Evolutionary conservation across 192 early-diverging fungal genomes (phyloP), one percentile per base, ranked within the genome.

Genomic region (Thoreauomyces humboldtii): DNA sequence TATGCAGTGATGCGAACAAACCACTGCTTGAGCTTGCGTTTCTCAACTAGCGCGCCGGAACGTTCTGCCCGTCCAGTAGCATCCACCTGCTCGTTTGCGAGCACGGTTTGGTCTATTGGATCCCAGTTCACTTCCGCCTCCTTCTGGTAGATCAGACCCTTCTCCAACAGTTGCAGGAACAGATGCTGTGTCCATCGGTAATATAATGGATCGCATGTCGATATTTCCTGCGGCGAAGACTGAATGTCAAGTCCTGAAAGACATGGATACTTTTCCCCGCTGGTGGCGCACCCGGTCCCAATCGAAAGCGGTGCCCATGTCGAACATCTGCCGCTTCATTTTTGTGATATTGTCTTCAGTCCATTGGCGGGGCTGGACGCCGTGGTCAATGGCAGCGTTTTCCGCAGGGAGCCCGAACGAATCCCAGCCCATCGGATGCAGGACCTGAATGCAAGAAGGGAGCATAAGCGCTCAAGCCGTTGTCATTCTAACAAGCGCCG

Each of bases 331-430:
- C 9, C 61, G 61, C 61, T 91, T 91, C 96, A 98, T 96, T 3
- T 67, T 50, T 2, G 25, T 73, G 47, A 98, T 98, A 67, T 98
- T 98, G 15, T 73, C 61, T 5, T 71, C 53, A 0, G 95, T 96
- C 95, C 95, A 98, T 28, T 83, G 77, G 25, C 70, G 73, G 1
- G 95, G 94, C 29, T 85, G 83, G 54, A 92, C 77, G 12, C 80
- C 78, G 14, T 89, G 83, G 54, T 92, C 89, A 35, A 93, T 92
- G 1, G 96, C 94, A 0, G 96, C 96, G 71, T 98, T 98, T 60
- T 98, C 96, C 7, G 96, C 96, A 0, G 96, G 96, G n/a, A 98
- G 76, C 0, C 96, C 96, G 77, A 98, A 98, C 6, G 93, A 88
- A 69, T 98, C 96, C 93, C 94, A 98, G 14, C 92, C 96, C 87